These are phyloP conservation scores for Sugiyamaella japonica DNA, from an alignment of 1,139 yeast genomes.

Conservation along the genomic window DNA sequence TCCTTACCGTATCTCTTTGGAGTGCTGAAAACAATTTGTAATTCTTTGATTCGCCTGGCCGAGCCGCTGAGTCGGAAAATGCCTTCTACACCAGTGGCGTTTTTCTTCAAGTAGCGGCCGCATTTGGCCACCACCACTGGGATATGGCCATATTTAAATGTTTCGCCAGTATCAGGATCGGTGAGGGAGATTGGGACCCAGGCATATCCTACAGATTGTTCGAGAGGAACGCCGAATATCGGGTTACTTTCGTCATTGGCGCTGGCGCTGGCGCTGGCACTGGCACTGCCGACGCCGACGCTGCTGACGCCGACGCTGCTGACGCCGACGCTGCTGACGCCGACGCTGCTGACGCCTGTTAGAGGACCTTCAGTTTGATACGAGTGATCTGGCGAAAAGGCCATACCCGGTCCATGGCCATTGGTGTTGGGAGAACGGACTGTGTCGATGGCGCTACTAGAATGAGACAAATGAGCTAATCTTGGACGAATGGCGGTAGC, in stretches of 20 bases:
- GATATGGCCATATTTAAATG: slow-evolving; percentile 70
- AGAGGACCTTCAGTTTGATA: slow-evolving; percentile 8
- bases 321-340: slow-evolving; percentile 32
- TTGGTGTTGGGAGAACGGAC: slow-evolving; percentile 16
- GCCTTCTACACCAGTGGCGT: slow-evolving; percentile 71
- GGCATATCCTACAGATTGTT: slow-evolving; percentile 70
- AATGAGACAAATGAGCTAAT: slow-evolving; percentile 37
- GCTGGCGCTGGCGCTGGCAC: too few relatives aligned
- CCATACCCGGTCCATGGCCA: neutral
- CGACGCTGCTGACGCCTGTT: too few relatives aligned
- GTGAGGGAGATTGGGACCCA: slow-evolving; percentile 70
- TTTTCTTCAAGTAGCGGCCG: slow-evolving; percentile 78
- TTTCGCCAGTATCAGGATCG: slow-evolving; percentile 46
- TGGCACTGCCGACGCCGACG: too few relatives aligned
- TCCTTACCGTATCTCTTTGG: slow-evolving; percentile 91
- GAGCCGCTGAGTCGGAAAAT: slow-evolving; percentile 94
- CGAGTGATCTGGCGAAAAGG: slow-evolving; percentile 25
- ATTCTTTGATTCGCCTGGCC: slow-evolving; percentile 79
- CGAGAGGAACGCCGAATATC: slow-evolving; percentile 87
- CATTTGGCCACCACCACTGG: slow-evolving; percentile 96
- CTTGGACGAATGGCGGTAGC: neutral
- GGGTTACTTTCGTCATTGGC: too few relatives aligned
- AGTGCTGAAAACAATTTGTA: slow-evolving; percentile 77
- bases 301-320: slow-evolving; percentile 29
- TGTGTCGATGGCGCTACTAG: slow-evolving; percentile 31